These are phyloP conservation scores for Lagenaria siceraria DNA, from an alignment of 306 rosid species.

Conservation along the genomic window DNA sequence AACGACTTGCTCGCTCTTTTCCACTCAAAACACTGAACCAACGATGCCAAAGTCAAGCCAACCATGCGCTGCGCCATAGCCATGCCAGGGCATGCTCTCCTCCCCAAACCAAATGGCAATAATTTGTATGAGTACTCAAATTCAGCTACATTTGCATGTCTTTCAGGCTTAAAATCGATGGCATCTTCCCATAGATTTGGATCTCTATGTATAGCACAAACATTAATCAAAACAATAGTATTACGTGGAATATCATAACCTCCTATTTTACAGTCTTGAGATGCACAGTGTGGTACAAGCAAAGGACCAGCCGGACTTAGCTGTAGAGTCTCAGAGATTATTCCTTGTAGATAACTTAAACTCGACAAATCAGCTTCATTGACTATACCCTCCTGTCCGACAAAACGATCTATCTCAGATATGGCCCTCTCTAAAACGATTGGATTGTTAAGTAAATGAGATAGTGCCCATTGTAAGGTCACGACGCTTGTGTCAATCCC, in stretches of 20 bases:
- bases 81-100: not conserved
- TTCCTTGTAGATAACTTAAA: not conserved
- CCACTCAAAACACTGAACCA: not conserved
- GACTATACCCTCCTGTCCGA: not conserved
- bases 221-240: not conserved
- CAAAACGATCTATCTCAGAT: not conserved
- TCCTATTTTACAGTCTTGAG: not conserved
- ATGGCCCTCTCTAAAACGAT: not conserved
- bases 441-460: not conserved
- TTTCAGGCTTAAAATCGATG: not conserved
- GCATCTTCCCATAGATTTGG: not conserved
- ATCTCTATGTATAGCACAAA: not conserved
- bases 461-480: not conserved
- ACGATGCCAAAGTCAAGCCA: not conserved
- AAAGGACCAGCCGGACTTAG: not conserved
- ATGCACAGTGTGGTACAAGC: not conserved
- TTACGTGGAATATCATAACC: not conserved
- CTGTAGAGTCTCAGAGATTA: not conserved
- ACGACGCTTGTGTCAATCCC: not conserved
- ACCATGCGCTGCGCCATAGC: not conserved
- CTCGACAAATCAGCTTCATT: not conserved
- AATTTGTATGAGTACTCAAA: not conserved
- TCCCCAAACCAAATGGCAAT: not conserved
- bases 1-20: not conserved
- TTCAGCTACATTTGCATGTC: not conserved